phyloP scores from a whole-genome alignment of 2,329 filamentous ascomycete species.

The Hymenoscyphus infarciens region DNA sequence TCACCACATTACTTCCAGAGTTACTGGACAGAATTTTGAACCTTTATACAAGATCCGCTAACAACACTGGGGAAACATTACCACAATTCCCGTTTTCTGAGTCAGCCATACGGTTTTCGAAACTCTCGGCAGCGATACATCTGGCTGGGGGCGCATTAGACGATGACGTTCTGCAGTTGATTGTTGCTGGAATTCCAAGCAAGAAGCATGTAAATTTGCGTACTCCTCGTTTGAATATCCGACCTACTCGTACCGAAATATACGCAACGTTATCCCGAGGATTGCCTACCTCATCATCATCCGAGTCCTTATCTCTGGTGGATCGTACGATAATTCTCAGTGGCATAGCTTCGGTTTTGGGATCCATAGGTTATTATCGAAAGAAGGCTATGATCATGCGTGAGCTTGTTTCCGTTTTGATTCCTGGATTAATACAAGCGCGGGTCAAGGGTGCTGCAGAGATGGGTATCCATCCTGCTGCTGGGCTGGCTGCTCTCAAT shows the following conservation, averaged over 20 bases:
- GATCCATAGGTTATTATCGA: constrained; percentile 72
- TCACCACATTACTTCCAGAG: constrained; percentile 64
- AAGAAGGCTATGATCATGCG: constrained; percentile 90
- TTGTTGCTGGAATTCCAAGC: constrained; percentile 59
- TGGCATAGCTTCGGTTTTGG: constrained; percentile 83
- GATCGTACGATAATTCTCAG: constrained; percentile 78
- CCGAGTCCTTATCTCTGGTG: constrained; percentile 65
- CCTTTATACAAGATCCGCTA: constrained; percentile 66
- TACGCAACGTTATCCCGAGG: constrained; percentile 63
- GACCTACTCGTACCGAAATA: constrained; percentile 60
- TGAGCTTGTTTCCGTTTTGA: constrained; percentile 78
- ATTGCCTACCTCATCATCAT: constrained; percentile 61
- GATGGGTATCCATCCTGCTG: constrained; percentile 90
- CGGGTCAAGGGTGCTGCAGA: constrained; percentile 93
- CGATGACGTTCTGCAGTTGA: constrained; percentile 57
- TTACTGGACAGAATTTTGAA: constrained; percentile 70
- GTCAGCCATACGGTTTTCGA: constrained; percentile 68
- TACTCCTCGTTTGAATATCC: constrained; percentile 53
- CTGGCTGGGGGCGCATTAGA: constrained; percentile 61
- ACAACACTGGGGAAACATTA: constrained; percentile 61
- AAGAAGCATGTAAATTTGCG: constrained; percentile 44
- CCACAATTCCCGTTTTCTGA: constrained; percentile 71
- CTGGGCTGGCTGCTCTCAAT: constrained; percentile 73
- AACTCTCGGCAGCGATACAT: constrained; percentile 65
- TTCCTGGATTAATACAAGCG: constrained; percentile 83